Evolutionary conservation across 2,329 filamentous ascomycete genomes (phyloP).

Genomic region (Venturia asperata): DNA sequence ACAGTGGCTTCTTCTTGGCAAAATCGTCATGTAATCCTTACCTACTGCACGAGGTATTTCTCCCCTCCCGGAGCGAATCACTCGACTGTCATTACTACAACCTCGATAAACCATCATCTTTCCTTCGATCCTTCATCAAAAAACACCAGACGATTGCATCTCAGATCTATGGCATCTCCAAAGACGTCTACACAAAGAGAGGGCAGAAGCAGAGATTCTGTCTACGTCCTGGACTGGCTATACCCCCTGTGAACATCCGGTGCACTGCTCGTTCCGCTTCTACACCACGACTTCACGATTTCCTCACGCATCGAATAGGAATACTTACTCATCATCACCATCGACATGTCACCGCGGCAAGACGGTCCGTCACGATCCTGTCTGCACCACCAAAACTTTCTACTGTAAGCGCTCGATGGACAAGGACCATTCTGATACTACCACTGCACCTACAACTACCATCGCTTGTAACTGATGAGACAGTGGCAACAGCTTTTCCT

Average conservation of each 20-base stretch:
- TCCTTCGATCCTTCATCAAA: background rate
- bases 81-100: background rate
- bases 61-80: background rate
- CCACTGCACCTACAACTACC: too few species aligned
- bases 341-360: background rate
- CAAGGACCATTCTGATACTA: too few species aligned
- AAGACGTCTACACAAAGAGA: background rate
- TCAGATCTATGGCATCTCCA: background rate
- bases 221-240: background rate
- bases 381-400: background rate
- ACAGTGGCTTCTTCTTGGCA: background rate
- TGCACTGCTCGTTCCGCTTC: background rate
- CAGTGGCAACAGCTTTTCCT: too few species aligned
- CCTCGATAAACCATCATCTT: background rate
- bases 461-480: too few species aligned
- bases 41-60: background rate
- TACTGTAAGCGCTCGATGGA: too few species aligned
- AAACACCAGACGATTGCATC: background rate
- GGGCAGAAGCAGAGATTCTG: background rate
- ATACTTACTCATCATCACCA: background rate
- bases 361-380: background rate
- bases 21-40: background rate
- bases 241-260: background rate
- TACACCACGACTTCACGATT: background rate
- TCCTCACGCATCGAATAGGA: background rate